Evolutionary conservation across 225 moss, liverwort and hornwort genomes (phyloP).

Genomic region (Bryoerythrophyllum caledonicum): DNA sequence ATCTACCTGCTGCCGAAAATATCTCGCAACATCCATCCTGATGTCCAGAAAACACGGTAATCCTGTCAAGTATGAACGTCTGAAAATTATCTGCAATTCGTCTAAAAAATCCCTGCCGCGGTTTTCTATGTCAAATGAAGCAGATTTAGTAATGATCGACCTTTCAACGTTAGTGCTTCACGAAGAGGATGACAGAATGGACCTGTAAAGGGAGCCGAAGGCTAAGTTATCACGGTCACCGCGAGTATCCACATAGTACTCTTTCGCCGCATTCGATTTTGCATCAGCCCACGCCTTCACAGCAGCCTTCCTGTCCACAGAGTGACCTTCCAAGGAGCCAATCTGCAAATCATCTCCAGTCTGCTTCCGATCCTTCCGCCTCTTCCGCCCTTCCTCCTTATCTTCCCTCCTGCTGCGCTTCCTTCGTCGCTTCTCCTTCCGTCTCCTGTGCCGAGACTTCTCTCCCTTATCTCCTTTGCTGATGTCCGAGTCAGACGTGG

Average conservation of each 20-base stretch:
- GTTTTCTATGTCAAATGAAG: neutral
- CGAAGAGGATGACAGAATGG: constrained; percentile 18
- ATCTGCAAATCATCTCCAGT: constrained; percentile 55
- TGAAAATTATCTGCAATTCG: constrained; percentile 15
- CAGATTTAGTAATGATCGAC: constrained; percentile 3
- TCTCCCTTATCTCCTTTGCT: constrained; percentile 39
- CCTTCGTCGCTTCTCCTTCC: constrained; percentile 54
- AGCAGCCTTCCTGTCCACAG: constrained; percentile 59
- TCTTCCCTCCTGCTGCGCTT: constrained; percentile 49
- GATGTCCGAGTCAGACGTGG: constrained; percentile 45
- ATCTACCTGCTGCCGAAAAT: constrained; percentile 54
- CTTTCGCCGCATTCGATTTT: constrained; percentile 48
- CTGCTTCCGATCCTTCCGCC: constrained; percentile 43
- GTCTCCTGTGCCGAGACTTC: constrained; percentile 42
- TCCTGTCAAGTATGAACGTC: constrained; percentile 20
- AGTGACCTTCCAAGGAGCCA: constrained; percentile 50
- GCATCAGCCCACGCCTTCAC: constrained; percentile 65
- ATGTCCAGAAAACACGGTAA: constrained; percentile 32
- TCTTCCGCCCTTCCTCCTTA: constrained; percentile 52
- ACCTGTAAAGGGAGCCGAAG: constrained; percentile 92
- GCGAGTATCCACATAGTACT: constrained; percentile 81
- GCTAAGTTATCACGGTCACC: constrained; percentile 94
- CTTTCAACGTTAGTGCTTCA: neutral
- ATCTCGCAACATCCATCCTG: constrained; percentile 92
- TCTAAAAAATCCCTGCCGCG: constrained; percentile 4